Percentiles rank a stretch among this genome's conserved stretches.
These are phyloP conservation scores for Fusarium sp. DNA, from an alignment of 2,329 filamentous ascomycete genomes.

Conservation along the genomic window DNA sequence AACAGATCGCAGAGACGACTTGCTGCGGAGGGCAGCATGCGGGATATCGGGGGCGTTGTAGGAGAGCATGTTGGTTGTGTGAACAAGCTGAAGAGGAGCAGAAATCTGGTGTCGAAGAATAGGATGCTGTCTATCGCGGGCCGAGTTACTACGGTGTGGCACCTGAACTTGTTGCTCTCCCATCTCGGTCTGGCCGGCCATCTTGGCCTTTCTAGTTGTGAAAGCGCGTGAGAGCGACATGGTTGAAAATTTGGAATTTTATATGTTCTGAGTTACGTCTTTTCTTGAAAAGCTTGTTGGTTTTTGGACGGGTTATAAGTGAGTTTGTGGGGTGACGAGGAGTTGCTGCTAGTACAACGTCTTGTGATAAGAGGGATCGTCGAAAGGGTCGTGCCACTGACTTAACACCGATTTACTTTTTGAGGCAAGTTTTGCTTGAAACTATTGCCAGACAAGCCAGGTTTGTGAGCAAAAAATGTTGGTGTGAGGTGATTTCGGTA, in stretches of 20 bases:
- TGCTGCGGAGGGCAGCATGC: constrained; percentile 58
- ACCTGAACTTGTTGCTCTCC: constrained; percentile 55
- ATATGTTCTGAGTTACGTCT: constrained; percentile 5
- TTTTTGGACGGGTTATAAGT: constrained; percentile 21
- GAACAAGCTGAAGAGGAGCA: constrained; percentile 84
- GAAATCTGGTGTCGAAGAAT: constrained; percentile 81
- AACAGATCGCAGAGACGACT: constrained; percentile 64
- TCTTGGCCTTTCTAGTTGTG: constrained; percentile 74
- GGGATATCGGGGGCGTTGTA: constrained; percentile 91
- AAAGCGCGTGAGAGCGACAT: constrained; percentile 76
- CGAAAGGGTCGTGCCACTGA: constrained; percentile 37
- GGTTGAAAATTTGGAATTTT: constrained; percentile 31
- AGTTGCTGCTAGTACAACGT: constrained; percentile 12
- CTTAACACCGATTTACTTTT: constrained; percentile 28
- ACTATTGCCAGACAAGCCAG: constrained; percentile 20
- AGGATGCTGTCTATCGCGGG: constrained; percentile 55
- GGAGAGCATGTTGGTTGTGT: constrained; percentile 95
- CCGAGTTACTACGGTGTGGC: constrained; percentile 63
- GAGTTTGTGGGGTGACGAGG: not conserved
- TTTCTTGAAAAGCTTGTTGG: not conserved
- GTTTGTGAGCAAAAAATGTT: constrained; percentile 24
- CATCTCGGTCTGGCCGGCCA: constrained; percentile 54
- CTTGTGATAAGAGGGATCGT: constrained; percentile 9
- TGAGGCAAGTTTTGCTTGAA: constrained; percentile 22
- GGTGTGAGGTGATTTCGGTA: constrained; percentile 23